A percentile compares a stretch with the other conserved stretches of the same genome.
Evolutionary conservation across 2,329 filamentous ascomycete genomes (phyloP).

Genomic region (Cladosporium oxysporum): DNA sequence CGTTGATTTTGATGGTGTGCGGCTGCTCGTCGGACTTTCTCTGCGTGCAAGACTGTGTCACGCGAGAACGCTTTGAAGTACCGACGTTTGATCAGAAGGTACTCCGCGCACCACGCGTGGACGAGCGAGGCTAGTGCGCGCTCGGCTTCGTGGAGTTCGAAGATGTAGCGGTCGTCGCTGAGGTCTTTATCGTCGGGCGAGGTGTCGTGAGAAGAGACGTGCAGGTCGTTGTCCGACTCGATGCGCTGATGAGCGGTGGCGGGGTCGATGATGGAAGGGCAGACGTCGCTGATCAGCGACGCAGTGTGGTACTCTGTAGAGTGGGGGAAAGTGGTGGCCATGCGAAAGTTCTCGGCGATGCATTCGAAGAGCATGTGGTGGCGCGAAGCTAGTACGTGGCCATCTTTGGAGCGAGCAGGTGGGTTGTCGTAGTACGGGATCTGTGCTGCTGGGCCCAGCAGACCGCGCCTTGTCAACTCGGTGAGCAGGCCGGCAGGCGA

Average conservation of each 20-base stretch:
- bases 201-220: neutral
- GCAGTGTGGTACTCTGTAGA: slow-evolving; percentile 28
- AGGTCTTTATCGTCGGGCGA: slow-evolving; percentile 18
- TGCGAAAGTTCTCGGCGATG: slow-evolving; percentile 24
- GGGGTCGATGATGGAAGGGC: slow-evolving; percentile 20
- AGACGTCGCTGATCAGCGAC: slow-evolving; percentile 24
- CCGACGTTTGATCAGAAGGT: slow-evolving; percentile 29
- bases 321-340: slow-evolving; percentile 24
- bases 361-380: slow-evolving; percentile 25
- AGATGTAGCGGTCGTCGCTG: slow-evolving; percentile 27
- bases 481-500: slow-evolving; percentile 19
- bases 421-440: neutral
- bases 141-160: slow-evolving; percentile 26
- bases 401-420: neutral
- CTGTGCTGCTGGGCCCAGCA: neutral
- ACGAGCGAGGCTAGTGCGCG: slow-evolving; percentile 23
- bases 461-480: slow-evolving; percentile 9
- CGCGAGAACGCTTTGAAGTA: slow-evolving; percentile 27
- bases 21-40: slow-evolving; percentile 3
- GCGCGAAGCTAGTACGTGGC: neutral
- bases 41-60: neutral
- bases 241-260: slow-evolving; percentile 23
- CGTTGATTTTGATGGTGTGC: neutral
- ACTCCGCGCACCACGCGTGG: slow-evolving; percentile 26
- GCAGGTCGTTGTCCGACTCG: neutral